Base-by-base conservation (phyloP, 352 stramenopile species). In the Phytophthora nicotianae region DNA sequence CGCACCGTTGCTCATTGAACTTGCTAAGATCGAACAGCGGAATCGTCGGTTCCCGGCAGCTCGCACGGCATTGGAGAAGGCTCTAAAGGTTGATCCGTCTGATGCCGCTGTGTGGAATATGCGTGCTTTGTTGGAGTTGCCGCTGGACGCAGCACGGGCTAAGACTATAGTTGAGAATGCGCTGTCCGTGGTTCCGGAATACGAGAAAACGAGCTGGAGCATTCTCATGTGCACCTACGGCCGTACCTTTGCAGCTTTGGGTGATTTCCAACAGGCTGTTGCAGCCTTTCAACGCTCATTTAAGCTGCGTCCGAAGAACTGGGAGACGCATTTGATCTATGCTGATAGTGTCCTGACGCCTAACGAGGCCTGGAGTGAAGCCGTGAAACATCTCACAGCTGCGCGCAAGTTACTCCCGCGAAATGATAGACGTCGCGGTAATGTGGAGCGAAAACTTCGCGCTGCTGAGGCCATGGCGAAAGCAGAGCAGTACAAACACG, bases 181-280 rank as follows among this genome's bases (percentile, higher is more conserved):
- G 5, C 48, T 96, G 33, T 78, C 69, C 13, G 65, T 72, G 21
- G 72, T 94, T 54, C 85, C 87, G 13, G 66, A 79, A 20, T 81
- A 92, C 57, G 87, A 96, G 66, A 89, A 90, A 65, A 89, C 82
- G 49, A 96, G 85, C 52, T 90, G 82, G 79, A 85, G 78, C 60
- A 90, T 96, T 62, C 58, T 96, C 14, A 79, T 94, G 74, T 96
- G 87, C 68, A 94, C 87, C 38, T 93, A 93, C 48, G 87, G 83
- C 0, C 85, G 87, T 29, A 75, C 71, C 48, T 91, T 90, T 53
- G 83, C 83, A 49, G 79, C 73, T 16, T 50, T 90, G 50, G 79
- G 72, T 9, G 85, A 94, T 59, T 89, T 74, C 27, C 72, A 94
- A 20, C 83, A 92, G 51, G 79, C 85, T 3, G 83, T 93, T n/a